A percentile compares a stretch with the other conserved stretches of the same genome.
phyloP scores from a whole-genome alignment of 495 filamentous ascomycete genomes.

The Hyaloscypha hepaticicola region DNA sequence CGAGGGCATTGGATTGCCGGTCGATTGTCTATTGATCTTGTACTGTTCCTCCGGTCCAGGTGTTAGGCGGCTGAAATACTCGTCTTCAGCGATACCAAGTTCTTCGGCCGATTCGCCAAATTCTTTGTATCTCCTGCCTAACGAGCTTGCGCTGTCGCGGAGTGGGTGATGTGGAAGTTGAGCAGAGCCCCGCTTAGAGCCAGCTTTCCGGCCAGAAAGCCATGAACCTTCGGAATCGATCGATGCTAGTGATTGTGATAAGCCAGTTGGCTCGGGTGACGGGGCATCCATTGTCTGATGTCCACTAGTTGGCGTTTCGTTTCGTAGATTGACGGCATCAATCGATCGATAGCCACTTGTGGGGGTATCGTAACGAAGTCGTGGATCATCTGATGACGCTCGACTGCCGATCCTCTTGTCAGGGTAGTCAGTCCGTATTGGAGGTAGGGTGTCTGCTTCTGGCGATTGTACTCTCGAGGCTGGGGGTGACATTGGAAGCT shows the following conservation, averaged over 20 bases:
- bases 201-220: conserved; percentile 67
- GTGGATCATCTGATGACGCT: conserved; percentile 32
- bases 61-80: conserved; percentile 59
- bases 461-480: conserved; percentile 78
- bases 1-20: conserved; percentile 28
- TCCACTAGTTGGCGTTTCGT: conserved; percentile 32
- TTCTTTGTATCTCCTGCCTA: conserved; percentile 44
- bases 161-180: conserved; percentile 33
- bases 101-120: conserved; percentile 56
- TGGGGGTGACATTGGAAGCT: conserved; percentile 76
- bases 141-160: conserved; percentile 44
- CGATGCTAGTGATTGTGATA: conserved; percentile 52
- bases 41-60: conserved; percentile 40
- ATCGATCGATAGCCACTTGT: conserved; percentile 44
- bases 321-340: conserved; percentile 30
- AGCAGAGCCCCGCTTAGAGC: conserved; percentile 37
- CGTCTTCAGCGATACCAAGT: conserved; percentile 60
- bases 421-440: conserved; percentile 35
- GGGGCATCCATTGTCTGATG: conserved; percentile 33
- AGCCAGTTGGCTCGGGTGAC: conserved; percentile 40
- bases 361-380: conserved; percentile 46
- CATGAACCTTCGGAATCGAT: conserved; percentile 90
- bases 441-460: conserved; percentile 48
- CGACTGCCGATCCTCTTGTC: conserved; percentile 27
- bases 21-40: conserved; percentile 23